Evolutionary conservation across 768 basidiomycete species (phyloP).

Genomic region (Mycena epipterygia): DNA sequence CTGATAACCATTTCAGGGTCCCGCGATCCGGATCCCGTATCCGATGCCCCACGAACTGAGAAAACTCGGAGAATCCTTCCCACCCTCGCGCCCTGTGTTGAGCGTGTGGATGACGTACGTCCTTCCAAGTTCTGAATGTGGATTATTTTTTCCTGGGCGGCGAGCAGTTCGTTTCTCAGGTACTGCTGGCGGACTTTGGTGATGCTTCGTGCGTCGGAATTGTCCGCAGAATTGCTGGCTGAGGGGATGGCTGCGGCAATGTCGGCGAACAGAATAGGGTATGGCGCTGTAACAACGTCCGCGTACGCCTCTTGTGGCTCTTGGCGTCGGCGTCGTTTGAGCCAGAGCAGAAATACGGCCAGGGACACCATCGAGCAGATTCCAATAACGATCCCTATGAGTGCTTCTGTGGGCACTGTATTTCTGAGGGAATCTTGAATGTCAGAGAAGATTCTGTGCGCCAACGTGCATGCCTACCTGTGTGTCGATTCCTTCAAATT

Average conservation of each 20-base stretch:
- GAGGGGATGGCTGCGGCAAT: background rate
- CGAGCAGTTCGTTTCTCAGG: constrained; percentile 11
- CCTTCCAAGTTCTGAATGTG: background rate
- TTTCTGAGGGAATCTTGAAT: constrained; percentile 7
- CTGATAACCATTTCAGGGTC: too few species aligned
- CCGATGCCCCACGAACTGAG: background rate
- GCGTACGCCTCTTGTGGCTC: background rate
- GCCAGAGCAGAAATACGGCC: background rate
- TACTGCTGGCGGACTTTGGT: background rate
- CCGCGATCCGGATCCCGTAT: background rate
- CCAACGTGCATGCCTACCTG: constrained; percentile 4
- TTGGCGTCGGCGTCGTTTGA: constrained; percentile 11
- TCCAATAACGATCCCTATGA: constrained; percentile 12
- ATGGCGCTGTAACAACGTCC: background rate
- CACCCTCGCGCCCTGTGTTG: too few species aligned
- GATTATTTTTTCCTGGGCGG: constrained; percentile 15
- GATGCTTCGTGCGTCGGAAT: background rate
- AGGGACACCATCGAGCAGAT: background rate
- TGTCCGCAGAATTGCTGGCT: background rate
- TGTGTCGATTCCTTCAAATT: background rate
- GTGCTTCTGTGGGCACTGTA: background rate
- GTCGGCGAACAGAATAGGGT: background rate
- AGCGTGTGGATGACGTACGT: too few species aligned
- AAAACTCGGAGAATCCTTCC: constrained; percentile 1
- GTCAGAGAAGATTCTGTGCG: background rate